Percentiles rank a stretch among this genome's conserved stretches.
Evolutionary conservation across 2,329 filamentous ascomycete species (phyloP).

Genomic region (Cladosporium sphaerospermum): DNA sequence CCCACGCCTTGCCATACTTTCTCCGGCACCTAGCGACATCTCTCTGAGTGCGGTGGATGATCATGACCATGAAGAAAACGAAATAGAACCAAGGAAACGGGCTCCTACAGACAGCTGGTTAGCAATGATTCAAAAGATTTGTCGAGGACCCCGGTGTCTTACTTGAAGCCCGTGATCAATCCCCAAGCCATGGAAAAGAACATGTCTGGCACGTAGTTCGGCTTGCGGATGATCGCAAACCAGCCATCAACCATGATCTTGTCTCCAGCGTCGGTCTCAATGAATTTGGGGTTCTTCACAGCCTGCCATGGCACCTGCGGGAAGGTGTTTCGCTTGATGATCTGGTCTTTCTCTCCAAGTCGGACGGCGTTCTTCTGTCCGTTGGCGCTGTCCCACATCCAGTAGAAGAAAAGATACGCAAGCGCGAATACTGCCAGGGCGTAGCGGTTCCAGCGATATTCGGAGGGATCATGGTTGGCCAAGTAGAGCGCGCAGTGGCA

Average conservation of each 20-base stretch:
- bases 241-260: constrained; percentile 79
- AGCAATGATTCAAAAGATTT: not conserved
- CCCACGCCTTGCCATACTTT: constrained; percentile 79
- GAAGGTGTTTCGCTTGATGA: constrained; percentile 69
- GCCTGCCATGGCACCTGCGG: constrained; percentile 83
- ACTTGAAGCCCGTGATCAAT: constrained; percentile 66
- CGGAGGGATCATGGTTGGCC: constrained; percentile 71
- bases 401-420: constrained; percentile 75
- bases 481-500: constrained; percentile 90
- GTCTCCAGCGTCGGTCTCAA: constrained; percentile 66
- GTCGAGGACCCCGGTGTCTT: not conserved
- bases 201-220: constrained; percentile 71
- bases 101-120: constrained; percentile 34
- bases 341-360: constrained; percentile 66
- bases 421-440: constrained; percentile 59
- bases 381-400: constrained; percentile 88
- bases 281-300: constrained; percentile 71
- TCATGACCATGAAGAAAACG: constrained; percentile 73
- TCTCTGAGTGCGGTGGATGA: constrained; percentile 66
- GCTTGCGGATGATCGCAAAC: constrained; percentile 50
- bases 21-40: constrained; percentile 69
- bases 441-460: constrained; percentile 69
- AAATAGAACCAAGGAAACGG: constrained; percentile 89
- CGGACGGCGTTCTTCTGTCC: constrained; percentile 92
- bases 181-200: constrained; percentile 75